Evolutionary conservation across 192 early-diverging fungal genomes (phyloP).

Genomic region (Obelidium mucronatum): DNA sequence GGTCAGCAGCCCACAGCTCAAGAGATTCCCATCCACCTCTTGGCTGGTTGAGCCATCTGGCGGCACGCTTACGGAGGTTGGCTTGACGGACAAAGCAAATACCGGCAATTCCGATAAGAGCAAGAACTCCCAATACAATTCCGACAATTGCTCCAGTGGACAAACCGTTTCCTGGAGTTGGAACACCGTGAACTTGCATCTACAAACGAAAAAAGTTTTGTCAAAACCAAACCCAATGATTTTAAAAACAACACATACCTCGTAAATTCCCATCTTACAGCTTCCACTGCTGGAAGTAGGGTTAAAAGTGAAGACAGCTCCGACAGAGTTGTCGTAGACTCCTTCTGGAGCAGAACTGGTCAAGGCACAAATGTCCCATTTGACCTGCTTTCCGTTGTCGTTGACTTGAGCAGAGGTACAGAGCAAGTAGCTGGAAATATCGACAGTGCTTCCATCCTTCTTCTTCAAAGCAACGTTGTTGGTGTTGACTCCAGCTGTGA

Average conservation of each 20-base stretch:
- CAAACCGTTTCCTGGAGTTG: not conserved
- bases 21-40: conserved; percentile 23
- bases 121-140: conserved; percentile 19
- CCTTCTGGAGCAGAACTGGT: not conserved
- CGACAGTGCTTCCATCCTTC: conserved; percentile 3
- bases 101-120: not conserved
- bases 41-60: conserved; percentile 26
- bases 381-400: not conserved
- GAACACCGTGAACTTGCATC: conserved; percentile 23
- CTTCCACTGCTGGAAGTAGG: not conserved
- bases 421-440: conserved; percentile 1
- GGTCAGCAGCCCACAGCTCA: conserved; percentile 24
- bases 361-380: conserved; percentile 30
- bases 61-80: conserved; percentile 31
- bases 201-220: not conserved
- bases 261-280: conserved; percentile 14
- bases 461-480: not conserved
- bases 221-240: not conserved
- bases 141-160: conserved; percentile 6
- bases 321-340: conserved; percentile 9
- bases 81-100: conserved; percentile 25
- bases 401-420: conserved; percentile 13
- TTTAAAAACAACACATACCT: conserved; percentile 20
- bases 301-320: conserved; percentile 8
- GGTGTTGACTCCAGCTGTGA: not conserved